Evolutionary conservation across 2,329 filamentous ascomycete species (phyloP), one percentile per base, ranked within the genome.

Genomic region (Sphaerulina vaccinii): DNA sequence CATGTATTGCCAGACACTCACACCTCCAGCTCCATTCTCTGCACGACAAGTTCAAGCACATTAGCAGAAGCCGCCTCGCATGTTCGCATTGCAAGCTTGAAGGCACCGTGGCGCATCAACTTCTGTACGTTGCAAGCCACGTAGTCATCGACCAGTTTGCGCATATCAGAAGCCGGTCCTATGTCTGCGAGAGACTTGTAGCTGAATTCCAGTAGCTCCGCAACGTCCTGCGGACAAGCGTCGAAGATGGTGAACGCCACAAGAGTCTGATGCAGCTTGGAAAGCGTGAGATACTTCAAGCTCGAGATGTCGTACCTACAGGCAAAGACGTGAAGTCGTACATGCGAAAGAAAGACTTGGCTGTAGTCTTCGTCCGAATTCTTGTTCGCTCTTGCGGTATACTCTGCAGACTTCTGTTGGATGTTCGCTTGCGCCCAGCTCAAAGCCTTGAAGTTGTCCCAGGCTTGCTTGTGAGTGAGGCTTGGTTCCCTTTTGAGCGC

Each of bases 101-200:
- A 55, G 3, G 6, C 10, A 1, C 36, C 11, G 2, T 48, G 15
- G 10, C 11, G 5, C 18, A 43, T 36, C 11, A 55, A 16, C 19
- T 48, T 27, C 16, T 39, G 24, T 3, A 55, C 29, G 15, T 55
- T 39, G 36, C 52, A 55, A 9, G 48, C 22, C 5, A 51, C 37
- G 21, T 55, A 55, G 16, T 48, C 9, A 7, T 39, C 32, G 19
- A 55, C 47, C 19, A 55, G 4, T 7, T 39, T 27, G 10, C 32
- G 23, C 4, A 51, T 32, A 5, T 54, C 39, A n/a, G 13, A 23
- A 15, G 7, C 7, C 7, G 7, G 7, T 7, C 27, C 27, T 7
- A 7, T 29, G 7, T 7, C 7, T 29, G 7, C 7, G 7, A 13
- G 7, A 13, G 7, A 7, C 27, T 29, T 7, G 13, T 29, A 29